Evolutionary conservation across 306 rosid genomes (phyloP).

Genomic region (Citrullus mucosospermus): DNA sequence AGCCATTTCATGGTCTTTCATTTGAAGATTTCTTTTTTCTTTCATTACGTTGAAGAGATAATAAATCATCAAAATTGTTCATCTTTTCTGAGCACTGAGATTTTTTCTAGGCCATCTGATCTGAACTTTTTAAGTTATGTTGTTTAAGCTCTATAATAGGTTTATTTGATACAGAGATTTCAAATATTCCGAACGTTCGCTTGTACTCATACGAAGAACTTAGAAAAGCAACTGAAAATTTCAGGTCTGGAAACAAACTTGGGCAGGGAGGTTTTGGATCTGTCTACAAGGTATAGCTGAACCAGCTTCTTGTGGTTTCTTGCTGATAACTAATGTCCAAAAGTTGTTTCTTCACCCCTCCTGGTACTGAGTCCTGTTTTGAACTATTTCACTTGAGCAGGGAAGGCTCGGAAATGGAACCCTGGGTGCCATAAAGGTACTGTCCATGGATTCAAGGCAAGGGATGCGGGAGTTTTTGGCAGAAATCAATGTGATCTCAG

Average conservation of each 20-base stretch:
- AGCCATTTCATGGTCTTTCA: neutral
- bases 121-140: neutral
- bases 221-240: constrained; percentile 41
- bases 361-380: constrained; percentile 1
- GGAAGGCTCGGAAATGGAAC: constrained; percentile 45
- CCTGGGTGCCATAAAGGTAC: constrained; percentile 56
- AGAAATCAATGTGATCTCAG: constrained; percentile 64
- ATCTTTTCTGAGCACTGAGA: neutral
- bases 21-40: neutral
- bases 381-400: constrained; percentile 18
- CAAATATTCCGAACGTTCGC: constrained; percentile 37
- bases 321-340: neutral
- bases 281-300: constrained; percentile 60
- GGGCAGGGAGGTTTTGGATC: constrained; percentile 89
- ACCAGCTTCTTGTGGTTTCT: neutral
- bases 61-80: neutral
- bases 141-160: constrained; percentile 5
- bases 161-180: constrained; percentile 27
- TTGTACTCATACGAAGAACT: constrained; percentile 48
- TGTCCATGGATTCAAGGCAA: constrained; percentile 58
- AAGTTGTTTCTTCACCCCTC: neutral
- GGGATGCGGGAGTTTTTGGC: constrained; percentile 62
- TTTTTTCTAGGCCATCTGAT: neutral
- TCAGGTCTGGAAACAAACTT: constrained; percentile 40
- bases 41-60: neutral